A percentile compares a stretch with the other conserved stretches of the same genome.
Evolutionary conservation across 2,329 filamentous ascomycete species (phyloP).

Genomic region (Alternaria conjuncta): DNA sequence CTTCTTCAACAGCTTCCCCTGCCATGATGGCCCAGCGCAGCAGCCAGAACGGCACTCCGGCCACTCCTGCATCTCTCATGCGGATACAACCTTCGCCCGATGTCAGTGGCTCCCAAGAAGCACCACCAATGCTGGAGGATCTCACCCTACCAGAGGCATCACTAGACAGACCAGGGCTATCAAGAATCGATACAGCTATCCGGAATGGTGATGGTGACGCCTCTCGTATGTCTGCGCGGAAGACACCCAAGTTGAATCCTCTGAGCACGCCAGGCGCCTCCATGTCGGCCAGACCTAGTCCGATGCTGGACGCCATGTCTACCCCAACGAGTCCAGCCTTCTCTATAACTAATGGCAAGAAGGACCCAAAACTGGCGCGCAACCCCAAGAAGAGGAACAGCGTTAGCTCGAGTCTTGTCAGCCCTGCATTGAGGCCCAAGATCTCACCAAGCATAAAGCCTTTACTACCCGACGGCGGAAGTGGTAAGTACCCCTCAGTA

Average conservation of each 20-base stretch:
- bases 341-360: conserved; percentile 36
- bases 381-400: conserved; percentile 61
- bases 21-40: conserved; percentile 62
- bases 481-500: conserved; percentile 51
- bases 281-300: conserved; percentile 52
- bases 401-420: conserved; percentile 69
- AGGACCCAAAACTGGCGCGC: conserved; percentile 35
- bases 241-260: conserved; percentile 69
- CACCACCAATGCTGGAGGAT: conserved; percentile 60
- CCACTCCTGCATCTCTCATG: conserved; percentile 90
- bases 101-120: conserved; percentile 31
- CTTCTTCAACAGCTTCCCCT: conserved; percentile 70
- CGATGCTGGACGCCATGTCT: conserved; percentile 59
- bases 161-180: conserved; percentile 56
- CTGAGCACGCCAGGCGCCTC: conserved; percentile 56
- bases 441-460: conserved; percentile 97
- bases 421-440: conserved; percentile 82
- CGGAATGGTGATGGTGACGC: conserved; percentile 59
- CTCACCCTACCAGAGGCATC: conserved; percentile 74
- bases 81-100: conserved; percentile 49
- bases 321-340: conserved; percentile 56
- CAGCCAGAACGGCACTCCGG: conserved; percentile 50
- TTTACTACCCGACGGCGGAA: conserved; percentile 71
- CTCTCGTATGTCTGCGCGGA: conserved; percentile 67
- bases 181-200: conserved; percentile 59